Evolutionary conservation across 805 yeast genomes (phyloP), one percentile per base, ranked within the genome.

Genomic region (Lipomyces chichibuensis): DNA sequence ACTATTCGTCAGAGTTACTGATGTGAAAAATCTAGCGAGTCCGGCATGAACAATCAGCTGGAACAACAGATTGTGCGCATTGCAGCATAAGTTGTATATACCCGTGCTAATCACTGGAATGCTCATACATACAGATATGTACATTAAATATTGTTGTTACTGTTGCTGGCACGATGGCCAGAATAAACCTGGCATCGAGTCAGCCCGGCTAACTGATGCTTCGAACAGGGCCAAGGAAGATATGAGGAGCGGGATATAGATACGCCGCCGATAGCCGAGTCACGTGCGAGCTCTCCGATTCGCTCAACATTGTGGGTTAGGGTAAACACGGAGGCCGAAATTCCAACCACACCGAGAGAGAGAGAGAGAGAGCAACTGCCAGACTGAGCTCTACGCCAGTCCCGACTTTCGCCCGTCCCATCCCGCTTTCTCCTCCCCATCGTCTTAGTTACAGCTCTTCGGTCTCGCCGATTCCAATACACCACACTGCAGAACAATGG

Each of bases 401-500:
- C 14, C 39, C 8, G n/a, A 17, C 13, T 43, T 43, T 43, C 9
- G 25, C 8, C 23, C 23, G 49, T 60, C 39, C 7, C 49, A 39
- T 60, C n/a, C 51, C 53, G 32, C 62, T 2, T 46, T 32, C 59
- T 56, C 54, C 59, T 56, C 54, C 55, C 13, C 53, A 46, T 37
- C 56, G 13, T 25, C 53, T 39, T 23, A 49, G 32, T 35, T 52
- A 14, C 46, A 57, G 35, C 39, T 53, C 23, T 53, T 46, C 37
- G 59, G 27, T 27, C 59, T 14, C 43, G 20, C 56, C 57, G 58
- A 39, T 17, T 33, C 53, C 35, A 33, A 14, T 33, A 6, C 60
- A 23, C 49, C 35, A 33, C 60, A 27, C 25, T 11, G 13, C 20
- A 37, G 25, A 11, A 23, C 65, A 56, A 64, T 63, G 66, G 64